These are phyloP conservation scores for Nematodospora valgi DNA, from an alignment of 805 yeast genomes.

Conservation along the genomic window DNA sequence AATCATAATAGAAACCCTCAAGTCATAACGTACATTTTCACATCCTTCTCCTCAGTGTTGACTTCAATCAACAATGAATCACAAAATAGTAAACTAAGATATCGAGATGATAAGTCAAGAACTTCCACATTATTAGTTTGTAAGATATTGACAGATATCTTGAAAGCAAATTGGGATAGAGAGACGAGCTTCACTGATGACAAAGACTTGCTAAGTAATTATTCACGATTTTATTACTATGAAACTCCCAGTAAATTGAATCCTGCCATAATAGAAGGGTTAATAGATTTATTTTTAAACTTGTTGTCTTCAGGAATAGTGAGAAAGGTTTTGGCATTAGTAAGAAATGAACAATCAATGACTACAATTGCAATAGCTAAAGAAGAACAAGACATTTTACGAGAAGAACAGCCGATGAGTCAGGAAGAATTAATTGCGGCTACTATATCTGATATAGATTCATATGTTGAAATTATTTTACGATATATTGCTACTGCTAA, in stretches of 20 bases:
- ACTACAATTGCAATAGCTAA: slow-evolving; percentile 7
- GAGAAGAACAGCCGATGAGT: slow-evolving; percentile 4
- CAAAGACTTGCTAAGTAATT: slow-evolving; percentile 14
- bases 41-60: slow-evolving; percentile 20
- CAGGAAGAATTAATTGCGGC: slow-evolving; percentile 9
- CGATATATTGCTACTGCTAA: slow-evolving; percentile 36
- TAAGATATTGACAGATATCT: slow-evolving; percentile 26
- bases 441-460: slow-evolving; percentile 28
- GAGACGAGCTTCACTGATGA: slow-evolving; percentile 12
- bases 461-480: slow-evolving; percentile 25
- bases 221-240: slow-evolving; percentile 26
- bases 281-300: slow-evolving; percentile 28
- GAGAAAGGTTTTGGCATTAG: slow-evolving; percentile 23
- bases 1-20: slow-evolving; percentile 11
- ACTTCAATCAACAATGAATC: slow-evolving; percentile 23
- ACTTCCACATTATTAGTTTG: slow-evolving; percentile 30
- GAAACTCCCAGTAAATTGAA: slow-evolving; percentile 26
- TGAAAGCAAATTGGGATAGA: slow-evolving; percentile 28
- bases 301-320: slow-evolving; percentile 29
- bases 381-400: slow-evolving; percentile 4
- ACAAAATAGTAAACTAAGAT: slow-evolving; percentile 18
- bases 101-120: slow-evolving; percentile 28
- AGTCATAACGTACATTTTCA: slow-evolving; percentile 19
- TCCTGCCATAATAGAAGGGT: slow-evolving; percentile 14
- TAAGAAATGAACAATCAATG: slow-evolving; percentile 14